Base-by-base conservation (phyloP, 108 stramenopile genomes). In the Mediolabrus comicus region DNA sequence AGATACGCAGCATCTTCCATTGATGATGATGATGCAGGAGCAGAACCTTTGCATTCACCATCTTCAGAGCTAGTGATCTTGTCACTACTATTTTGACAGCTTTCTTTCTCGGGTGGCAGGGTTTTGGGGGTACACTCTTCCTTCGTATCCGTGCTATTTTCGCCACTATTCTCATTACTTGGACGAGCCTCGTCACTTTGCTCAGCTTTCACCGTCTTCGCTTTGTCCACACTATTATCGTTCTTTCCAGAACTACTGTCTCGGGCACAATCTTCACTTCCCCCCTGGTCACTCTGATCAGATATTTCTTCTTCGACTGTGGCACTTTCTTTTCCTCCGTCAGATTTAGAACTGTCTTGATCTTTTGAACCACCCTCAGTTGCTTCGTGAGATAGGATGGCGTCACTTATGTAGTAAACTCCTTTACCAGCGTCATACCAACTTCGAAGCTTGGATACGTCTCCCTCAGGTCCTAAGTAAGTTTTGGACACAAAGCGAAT, bases 401-500 rank as follows among this genome's bases (percentile, higher is more conserved):
- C 62, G 59, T 77, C 69, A 53, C 62, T 70, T 32, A 77, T 58
- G 38, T 51, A 77, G 49, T 70, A 77, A 29, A 34, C 59, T 27
- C 29, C 56, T 26, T 43, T 77, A 25, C 24, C n/a, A 22, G 69
- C 19, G 65, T 77, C 76, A 35, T 70, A 77, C 68, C 68, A 77
- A 57, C 69, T 70, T 35, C 62, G 58, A 12, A 77, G 53, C 16
- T 63, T 60, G 7, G 62, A 72, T 8, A 17, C 52, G 19, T 34
- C 31, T n/a, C 63, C 34, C 9, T 35, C 30, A 19, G 81, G 43
- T 33, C 83, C 74, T 24, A 62, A n/a, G 26, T 75, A 54, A 35
- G 84, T 71, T 32, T 67, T 75, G 0, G 72, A 53, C n/a, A 82
- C 77, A 54, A 90, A 84, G 4, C 76, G 65, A 25, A 90, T 75